These are phyloP conservation scores for Aureobasidium sp. DNA, from an alignment of 2,329 filamentous ascomycete species.

Conservation along the genomic window DNA sequence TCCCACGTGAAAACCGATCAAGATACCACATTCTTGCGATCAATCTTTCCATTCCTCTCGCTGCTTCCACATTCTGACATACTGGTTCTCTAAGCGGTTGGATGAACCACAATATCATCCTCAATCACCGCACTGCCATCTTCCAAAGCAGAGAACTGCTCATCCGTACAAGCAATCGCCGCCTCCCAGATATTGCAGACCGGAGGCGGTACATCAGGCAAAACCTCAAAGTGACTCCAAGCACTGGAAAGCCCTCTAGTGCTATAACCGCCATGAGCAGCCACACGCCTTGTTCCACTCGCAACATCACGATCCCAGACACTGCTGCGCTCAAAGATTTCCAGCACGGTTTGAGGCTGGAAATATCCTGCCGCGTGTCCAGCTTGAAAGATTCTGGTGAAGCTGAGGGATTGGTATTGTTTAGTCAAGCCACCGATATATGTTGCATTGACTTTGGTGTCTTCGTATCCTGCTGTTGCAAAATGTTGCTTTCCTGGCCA, in stretches of 20 bases:
- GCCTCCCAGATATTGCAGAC: background rate
- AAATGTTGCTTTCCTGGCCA: background rate
- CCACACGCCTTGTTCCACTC: slow-evolving; percentile 36
- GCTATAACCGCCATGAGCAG: background rate
- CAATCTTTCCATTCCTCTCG: too few species aligned
- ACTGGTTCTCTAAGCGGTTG: background rate
- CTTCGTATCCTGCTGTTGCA: slow-evolving; percentile 13
- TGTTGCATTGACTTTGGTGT: slow-evolving; percentile 19
- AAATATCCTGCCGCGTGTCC: slow-evolving; percentile 39
- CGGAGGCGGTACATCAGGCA: background rate
- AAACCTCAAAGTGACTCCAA: background rate
- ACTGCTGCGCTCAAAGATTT: slow-evolving; percentile 44
- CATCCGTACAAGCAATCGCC: background rate
- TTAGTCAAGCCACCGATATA: slow-evolving; percentile 23
- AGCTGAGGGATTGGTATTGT: slow-evolving; percentile 26
- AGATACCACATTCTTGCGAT: too few species aligned
- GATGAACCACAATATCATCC: background rate
- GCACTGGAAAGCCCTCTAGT: background rate
- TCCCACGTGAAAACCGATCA: too few species aligned
- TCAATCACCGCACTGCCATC: background rate
- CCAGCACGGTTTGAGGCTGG: slow-evolving; percentile 45
- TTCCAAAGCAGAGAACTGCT: background rate
- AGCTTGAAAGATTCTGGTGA: slow-evolving; percentile 26
- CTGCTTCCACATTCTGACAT: too few species aligned
- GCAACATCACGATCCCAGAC: slow-evolving; percentile 44